phyloP scores from a whole-genome alignment of 805 yeast genomes.

The Kodamaea fukazawae region DNA sequence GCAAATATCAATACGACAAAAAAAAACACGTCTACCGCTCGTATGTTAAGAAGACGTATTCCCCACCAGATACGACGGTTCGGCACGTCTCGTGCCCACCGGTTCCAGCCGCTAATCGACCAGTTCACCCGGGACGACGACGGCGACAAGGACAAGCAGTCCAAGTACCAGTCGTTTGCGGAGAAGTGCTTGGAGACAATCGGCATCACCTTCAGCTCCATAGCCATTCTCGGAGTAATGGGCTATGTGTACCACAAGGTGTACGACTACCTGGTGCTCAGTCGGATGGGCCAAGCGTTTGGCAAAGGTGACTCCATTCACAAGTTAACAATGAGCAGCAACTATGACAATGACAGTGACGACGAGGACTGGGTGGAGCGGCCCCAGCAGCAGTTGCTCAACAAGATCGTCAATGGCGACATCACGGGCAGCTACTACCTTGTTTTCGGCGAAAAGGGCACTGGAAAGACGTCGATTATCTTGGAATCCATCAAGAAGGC shows the following conservation, averaged over 20 bases:
- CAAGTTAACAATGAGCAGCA: conserved; percentile 54
- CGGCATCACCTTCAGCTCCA: conserved; percentile 66
- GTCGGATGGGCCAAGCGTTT: conserved; percentile 65
- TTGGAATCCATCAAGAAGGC: conserved; percentile 67
- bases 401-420: conserved; percentile 64
- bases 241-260: conserved; percentile 68
- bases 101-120: conserved; percentile 11
- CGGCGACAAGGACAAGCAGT: conserved; percentile 1
- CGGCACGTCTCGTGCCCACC: background rate
- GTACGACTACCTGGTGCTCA: conserved; percentile 57
- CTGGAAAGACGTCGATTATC: conserved; percentile 77
- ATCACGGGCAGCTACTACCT: conserved; percentile 66
- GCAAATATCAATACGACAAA: no score
- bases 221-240: conserved; percentile 65
- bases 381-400: conserved; percentile 62
- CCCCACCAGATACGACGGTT: background rate
- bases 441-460: conserved; percentile 80
- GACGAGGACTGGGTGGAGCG: conserved; percentile 60
- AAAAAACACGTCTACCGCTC: no score
- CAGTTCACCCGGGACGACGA: conserved; percentile 10
- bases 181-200: conserved; percentile 61
- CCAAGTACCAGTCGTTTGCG: conserved; percentile 11
- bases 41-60: no score
- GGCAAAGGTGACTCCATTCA: conserved; percentile 65
- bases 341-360: conserved; percentile 31